phyloP scores from a whole-genome alignment of 345 rosid genomes.

The Iberis pinnata region DNA sequence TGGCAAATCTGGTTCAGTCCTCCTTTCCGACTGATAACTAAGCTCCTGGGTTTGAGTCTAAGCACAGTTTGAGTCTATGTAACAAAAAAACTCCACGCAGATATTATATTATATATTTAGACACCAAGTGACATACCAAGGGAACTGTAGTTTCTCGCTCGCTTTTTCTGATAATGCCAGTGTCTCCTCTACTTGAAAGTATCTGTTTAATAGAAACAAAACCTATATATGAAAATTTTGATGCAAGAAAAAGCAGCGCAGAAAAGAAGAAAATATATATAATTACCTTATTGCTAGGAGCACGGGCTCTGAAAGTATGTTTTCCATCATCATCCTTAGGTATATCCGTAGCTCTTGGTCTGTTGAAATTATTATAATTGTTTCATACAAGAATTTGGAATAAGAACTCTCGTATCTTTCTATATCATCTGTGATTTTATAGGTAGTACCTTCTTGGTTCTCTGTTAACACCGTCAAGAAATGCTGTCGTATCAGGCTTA shows the following conservation, averaged over 20 bases:
- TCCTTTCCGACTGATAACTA: constrained; percentile 52
- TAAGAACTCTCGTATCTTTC: background rate
- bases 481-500: constrained; percentile 31
- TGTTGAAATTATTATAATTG: constrained; percentile 24
- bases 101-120: too few species aligned
- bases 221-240: background rate
- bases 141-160: constrained; percentile 70
- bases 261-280: background rate
- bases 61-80: background rate
- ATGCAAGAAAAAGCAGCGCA: background rate
- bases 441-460: constrained; percentile 50
- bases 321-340: constrained; percentile 37
- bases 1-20: constrained; percentile 50
- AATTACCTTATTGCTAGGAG: constrained; percentile 65
- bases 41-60: constrained; percentile 47
- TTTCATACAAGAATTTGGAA: constrained; percentile 8
- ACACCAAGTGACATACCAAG: constrained; percentile 39
- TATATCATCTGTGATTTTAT: background rate
- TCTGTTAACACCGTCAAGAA: constrained; percentile 39
- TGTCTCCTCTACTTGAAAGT: constrained; percentile 60
- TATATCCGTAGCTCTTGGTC: constrained; percentile 39
- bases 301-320: constrained; percentile 56
- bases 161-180: constrained; percentile 51
- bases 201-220: constrained; percentile 37
- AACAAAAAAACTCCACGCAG: constrained; percentile 1